Base-by-base conservation (phyloP, 2,329 filamentous ascomycete genomes). In the Penicillium glabrum region DNA sequence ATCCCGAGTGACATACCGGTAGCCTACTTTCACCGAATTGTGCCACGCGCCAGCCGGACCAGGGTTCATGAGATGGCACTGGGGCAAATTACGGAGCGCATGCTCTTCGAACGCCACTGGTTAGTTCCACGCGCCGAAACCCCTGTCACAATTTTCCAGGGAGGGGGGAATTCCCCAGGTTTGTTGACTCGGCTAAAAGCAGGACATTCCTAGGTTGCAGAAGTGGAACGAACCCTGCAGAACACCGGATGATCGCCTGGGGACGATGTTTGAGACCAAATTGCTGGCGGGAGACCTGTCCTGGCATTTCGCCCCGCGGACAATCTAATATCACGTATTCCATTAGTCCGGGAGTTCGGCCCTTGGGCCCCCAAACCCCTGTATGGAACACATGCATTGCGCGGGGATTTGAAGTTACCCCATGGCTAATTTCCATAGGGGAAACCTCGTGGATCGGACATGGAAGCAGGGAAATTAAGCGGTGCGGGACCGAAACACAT, bases 21-120 rank as follows among this genome's bases (percentile, higher is more conserved):
- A 2, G 35, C 35, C n/a, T 41, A 41, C 29, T 16, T n/a, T 24
- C 29, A 35, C 31, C 29, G 46, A 37, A 14, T 51, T 56, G 46
- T 57, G 55, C 54, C 59, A 63, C 59, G 54, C 54, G 54, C 61
- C 56, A 51, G 33, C 31, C 37, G 53, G 59, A 45, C 50, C 46
- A 56, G 60, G 57, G 47, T 54, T 53, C 39, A 29, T 43, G 29
- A 51, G 49, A 58, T 29, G 41, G 41, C 37, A 37, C 51, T 47
- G 21, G n/a, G 54, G 51, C 31, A 61, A 55, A 61, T 57, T 57
- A 57, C 44, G 56, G 51, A 56, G 46, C 19, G 56, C 53, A 53
- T 46, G 43, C 27, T 52, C 27, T 51, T 29, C 45, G 50, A 31
- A 54, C 55, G 61, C 62, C 62, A 62, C 62, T 41, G 26, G 29